These are phyloP conservation scores for Echinochloa phyllopogon DNA, from an alignment of 176 grass and related monocot species.

Conservation along the genomic window DNA sequence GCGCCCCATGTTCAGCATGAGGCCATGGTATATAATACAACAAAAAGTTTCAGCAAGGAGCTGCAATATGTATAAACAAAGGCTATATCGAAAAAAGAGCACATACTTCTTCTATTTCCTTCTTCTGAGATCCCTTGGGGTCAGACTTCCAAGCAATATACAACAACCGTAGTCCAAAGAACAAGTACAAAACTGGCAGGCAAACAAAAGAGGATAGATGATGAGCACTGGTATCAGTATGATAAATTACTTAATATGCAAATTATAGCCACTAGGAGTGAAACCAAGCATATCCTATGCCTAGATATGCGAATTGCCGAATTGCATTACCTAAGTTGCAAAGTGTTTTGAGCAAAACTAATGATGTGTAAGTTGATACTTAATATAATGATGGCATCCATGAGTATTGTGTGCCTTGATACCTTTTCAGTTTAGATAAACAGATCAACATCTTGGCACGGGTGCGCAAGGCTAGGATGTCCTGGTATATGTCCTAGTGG, in stretches of 20 bases:
- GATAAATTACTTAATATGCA: constrained; percentile 12
- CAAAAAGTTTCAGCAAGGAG: neutral
- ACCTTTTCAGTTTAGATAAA: neutral
- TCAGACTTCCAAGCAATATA: constrained; percentile 96
- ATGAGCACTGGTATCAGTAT: constrained; percentile 7
- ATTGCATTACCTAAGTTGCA: neutral
- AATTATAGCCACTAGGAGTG: neutral
- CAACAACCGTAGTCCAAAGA: constrained; percentile 85
- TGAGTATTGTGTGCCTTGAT: neutral
- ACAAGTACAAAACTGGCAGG: constrained; percentile 76
- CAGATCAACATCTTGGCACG: neutral
- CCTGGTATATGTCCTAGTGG: neutral
- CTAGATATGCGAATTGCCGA: neutral
- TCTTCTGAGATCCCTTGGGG: constrained; percentile 78
- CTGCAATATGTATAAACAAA: neutral
- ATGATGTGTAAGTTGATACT: neutral
- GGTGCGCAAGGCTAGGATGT: neutral
- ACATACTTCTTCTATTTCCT: constrained; percentile 90
- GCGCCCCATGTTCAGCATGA: neutral
- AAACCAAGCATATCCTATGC: neutral
- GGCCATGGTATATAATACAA: neutral
- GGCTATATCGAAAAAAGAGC: constrained; percentile 15
- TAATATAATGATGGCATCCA: neutral
- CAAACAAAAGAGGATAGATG: constrained; percentile 32
- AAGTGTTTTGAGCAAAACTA: neutral